Percentiles rank a stretch among this genome's conserved stretches.
phyloP scores from a whole-genome alignment of 495 filamentous ascomycete species.

The Cercophora sp. region DNA sequence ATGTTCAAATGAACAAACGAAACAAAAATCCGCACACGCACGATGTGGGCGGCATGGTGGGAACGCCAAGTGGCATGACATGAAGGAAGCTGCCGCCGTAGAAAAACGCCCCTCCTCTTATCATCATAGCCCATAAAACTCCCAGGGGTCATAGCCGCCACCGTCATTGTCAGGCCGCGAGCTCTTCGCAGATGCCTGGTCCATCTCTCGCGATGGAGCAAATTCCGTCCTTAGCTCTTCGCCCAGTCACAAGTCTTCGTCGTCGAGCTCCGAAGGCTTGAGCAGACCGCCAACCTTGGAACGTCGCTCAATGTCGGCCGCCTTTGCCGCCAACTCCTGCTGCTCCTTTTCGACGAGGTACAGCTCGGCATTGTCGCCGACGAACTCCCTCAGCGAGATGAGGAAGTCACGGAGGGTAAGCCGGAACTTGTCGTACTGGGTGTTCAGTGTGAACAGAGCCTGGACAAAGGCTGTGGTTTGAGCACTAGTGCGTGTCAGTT shows the following conservation, averaged over 20 bases:
- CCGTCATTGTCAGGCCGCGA: constrained; percentile 18
- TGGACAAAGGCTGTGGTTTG: constrained; percentile 90
- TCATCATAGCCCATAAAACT: constrained; percentile 47
- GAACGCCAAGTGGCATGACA: background rate
- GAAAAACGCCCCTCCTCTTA: background rate
- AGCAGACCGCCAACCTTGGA: constrained; percentile 88
- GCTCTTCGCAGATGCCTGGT: constrained; percentile 12
- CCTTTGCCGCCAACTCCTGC: constrained; percentile 69
- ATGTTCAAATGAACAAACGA: constrained; percentile 11
- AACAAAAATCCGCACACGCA: background rate
- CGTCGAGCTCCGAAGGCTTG: constrained; percentile 89
- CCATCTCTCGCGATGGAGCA: constrained; percentile 28
- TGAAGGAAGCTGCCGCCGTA: background rate
- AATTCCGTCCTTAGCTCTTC: constrained; percentile 62
- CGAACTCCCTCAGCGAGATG: constrained; percentile 94
- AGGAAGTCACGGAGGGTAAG: constrained; percentile 93
- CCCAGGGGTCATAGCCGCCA: constrained; percentile 46
- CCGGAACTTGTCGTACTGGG: constrained; percentile 84
- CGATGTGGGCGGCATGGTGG: background rate
- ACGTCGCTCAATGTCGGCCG: constrained; percentile 79
- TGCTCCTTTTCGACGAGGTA: constrained; percentile 92
- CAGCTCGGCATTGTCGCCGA: constrained; percentile 87
- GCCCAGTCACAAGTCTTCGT: constrained; percentile 87
- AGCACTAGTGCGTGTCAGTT: constrained; percentile 44
- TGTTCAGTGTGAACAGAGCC: constrained; percentile 75